Evolutionary conservation across 2,329 filamentous ascomycete genomes (phyloP).

Genomic region (Chrysoporthe austroafricana): DNA sequence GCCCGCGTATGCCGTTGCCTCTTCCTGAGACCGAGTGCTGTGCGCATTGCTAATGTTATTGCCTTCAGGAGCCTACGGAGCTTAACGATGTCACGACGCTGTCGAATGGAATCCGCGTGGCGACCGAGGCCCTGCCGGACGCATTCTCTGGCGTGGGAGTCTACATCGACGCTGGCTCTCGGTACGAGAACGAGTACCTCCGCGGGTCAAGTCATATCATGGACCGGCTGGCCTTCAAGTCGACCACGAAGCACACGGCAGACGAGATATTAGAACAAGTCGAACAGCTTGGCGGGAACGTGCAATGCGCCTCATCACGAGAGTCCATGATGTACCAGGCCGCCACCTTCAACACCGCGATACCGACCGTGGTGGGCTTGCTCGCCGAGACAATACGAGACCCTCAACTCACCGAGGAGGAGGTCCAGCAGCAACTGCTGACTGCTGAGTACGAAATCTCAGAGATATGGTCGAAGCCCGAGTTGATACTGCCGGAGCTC

Average conservation of each 20-base stretch:
- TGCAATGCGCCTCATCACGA: slow-evolving; percentile 93
- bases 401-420: slow-evolving; percentile 80
- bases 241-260: slow-evolving; percentile 70
- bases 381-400: slow-evolving; percentile 93
- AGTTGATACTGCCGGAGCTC: slow-evolving; percentile 92
- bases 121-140: slow-evolving; percentile 90
- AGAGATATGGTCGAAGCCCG: slow-evolving; percentile 97
- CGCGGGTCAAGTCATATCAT: slow-evolving; percentile 94
- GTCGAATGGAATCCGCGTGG: slow-evolving; percentile 90
- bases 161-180: slow-evolving; percentile 92
- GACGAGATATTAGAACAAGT: slow-evolving; percentile 88
- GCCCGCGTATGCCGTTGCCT: slow-evolving; percentile 22
- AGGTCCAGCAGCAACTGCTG: slow-evolving; percentile 83
- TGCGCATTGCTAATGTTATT: slow-evolving; percentile 5
- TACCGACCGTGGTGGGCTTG: slow-evolving; percentile 79
- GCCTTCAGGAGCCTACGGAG: slow-evolving; percentile 74
- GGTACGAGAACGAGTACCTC: slow-evolving; percentile 85
- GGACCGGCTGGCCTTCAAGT: slow-evolving; percentile 94
- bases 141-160: slow-evolving; percentile 95
- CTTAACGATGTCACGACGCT: slow-evolving; percentile 87
- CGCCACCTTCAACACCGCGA: slow-evolving; percentile 93
- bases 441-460: slow-evolving; percentile 95
- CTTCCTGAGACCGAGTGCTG: neutral
- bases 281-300: slow-evolving; percentile 89
- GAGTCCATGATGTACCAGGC: slow-evolving; percentile 99